Evolutionary conservation across 306 rosid species (phyloP), one percentile per base, ranked within the genome.

Genomic region (Cucumis cinereus): DNA sequence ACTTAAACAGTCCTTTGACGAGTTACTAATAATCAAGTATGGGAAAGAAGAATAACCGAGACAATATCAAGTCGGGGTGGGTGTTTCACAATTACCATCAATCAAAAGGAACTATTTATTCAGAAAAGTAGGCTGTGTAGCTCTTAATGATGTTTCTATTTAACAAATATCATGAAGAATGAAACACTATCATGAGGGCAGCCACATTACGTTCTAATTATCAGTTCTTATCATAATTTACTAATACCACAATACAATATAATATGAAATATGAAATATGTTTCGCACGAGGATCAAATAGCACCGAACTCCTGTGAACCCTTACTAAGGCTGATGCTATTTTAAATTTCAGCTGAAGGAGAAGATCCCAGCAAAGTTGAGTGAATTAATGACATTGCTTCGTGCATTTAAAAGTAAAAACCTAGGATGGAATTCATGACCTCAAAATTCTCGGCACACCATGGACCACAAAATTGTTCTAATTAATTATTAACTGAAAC

Each of bases 1-100:
- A 74, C 74, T 76, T 52, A 24, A 78, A 83, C 78, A 83, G 85
- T 81, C n/a, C n/a, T n/a, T n/a, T n/a, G n/a, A n/a, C n/a, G n/a
- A n/a, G 30, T 17, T 8, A 63, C 23, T 17, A 10, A 9, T 38
- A 66, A 66, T 19, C 52, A 66, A 38, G 19, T 20, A 10, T 17
- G 24, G 28, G 5, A 66, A 40, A 35, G 16, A 17, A 28, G 40
- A n/a, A 66, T 38, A 66, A 66, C 33, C 9, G 50, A 36, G 28
- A 38, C 50, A 66, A 0, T 40, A 20, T 40, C 52, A 66, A 66
- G 10, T 36, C 73, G 22, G 30, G 52, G 0, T 12, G 28, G 10
- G 5, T 40, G 73, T 22, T 63, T 63, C 19, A 5, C n/a, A 17
- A 36, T 64, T 33, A 62, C 23, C 22, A 62, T 6, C 43, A 30